Base-by-base conservation (phyloP, 2,329 filamentous ascomycete species). In the Penicillium sp. region DNA sequence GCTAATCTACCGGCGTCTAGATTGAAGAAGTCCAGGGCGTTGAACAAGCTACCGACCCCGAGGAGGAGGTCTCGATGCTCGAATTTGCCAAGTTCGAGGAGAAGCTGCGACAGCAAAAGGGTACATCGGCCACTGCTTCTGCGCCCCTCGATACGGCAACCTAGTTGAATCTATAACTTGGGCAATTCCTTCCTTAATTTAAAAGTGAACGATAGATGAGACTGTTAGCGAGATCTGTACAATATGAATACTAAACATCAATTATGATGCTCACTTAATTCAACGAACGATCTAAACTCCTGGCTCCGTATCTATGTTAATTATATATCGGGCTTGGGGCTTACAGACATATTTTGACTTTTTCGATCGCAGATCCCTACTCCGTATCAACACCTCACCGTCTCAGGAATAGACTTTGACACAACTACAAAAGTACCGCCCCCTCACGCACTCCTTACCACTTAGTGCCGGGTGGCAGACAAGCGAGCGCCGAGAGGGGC, bases 11-110 rank as follows among this genome's bases (percentile, higher is more conserved):
- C 15, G 21, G 46, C 41, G 38, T 60, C 69, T 79, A 97, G 87
- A 97, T 98, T 67, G 93, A 97, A 76, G 95, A 98, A 77, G 95
- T 98, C 45, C 90, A 96, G 78, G 92, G 91, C 3, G 94, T 99
- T 47, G 87, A 92, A 66, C 94, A 98, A 77, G 90, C 97, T 3
- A 78, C 97, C 71, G 94, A 98, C 70, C 86, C 92, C 70, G 95
- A 97, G 79, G 95, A 98, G 76, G 92, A 96, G 77, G 86, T 97
- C 67, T 88, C 93, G 0, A 79, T 94, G 71, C 81, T 89, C 69
- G 94, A 98, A 74, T 98, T 99, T 80, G 91, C 90, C 67, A 95
- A 91, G 78, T 97, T 98, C 74, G 94, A 98, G 77, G 92, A 97
- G 81, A 97, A 90, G 75, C 71, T 91, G 67, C 82, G 82, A 67